phyloP scores from a whole-genome alignment of 2,329 filamentous ascomycete genomes.

The Fusarium pseudograminearum region DNA sequence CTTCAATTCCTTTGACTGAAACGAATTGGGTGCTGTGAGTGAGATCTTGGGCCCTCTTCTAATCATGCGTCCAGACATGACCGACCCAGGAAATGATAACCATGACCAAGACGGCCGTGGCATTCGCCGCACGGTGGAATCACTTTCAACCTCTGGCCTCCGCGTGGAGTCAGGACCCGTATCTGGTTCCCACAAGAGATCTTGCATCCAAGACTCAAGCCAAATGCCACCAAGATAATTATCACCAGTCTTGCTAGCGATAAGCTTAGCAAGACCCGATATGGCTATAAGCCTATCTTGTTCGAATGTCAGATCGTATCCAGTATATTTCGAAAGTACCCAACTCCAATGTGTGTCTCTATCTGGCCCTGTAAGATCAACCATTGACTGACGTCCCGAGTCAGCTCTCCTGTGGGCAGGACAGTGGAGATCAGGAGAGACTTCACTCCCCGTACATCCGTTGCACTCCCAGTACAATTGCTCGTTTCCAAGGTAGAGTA shows the following conservation, averaged over 20 bases:
- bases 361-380: rapidly evolving
- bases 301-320: neutral
- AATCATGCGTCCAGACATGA: rapidly evolving
- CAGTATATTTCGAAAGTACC: neutral
- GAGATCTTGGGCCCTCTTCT: neutral
- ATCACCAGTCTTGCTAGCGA: rapidly evolving
- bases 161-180: rapidly evolving
- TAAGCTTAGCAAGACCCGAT: neutral
- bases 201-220: neutral
- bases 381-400: neutral
- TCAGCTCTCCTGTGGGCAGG: neutral
- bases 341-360: rapidly evolving
- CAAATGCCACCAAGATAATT: neutral
- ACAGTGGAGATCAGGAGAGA: neutral
- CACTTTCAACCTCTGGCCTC: rapidly evolving
- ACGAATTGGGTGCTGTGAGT: rapidly evolving
- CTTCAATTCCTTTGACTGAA: neutral
- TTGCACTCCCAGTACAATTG: slow-evolving; percentile 1
- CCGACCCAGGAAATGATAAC: neutral
- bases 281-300: neutral
- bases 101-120: neutral
- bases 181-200: neutral
- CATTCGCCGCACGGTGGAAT: rapidly evolving
- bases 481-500: neutral
- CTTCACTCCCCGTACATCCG: rapidly evolving